Evolutionary conservation across 176 grass and related monocot genomes (phyloP).

Genomic region (Guadua angustifolia): DNA sequence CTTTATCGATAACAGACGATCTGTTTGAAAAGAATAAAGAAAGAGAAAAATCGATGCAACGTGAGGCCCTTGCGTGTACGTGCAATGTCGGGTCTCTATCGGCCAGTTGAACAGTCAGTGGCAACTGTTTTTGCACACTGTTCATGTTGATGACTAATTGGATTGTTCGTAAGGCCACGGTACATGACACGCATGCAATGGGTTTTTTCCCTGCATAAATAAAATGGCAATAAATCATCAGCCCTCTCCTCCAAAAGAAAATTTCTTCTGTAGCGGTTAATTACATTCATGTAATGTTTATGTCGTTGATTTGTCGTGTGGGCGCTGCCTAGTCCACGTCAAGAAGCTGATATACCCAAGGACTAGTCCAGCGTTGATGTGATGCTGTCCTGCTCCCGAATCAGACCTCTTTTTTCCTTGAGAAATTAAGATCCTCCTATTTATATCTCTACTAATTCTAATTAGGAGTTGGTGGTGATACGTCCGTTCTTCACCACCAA

Average conservation of each 20-base stretch:
- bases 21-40: neutral
- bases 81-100: conserved; percentile 38
- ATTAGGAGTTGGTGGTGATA: no score
- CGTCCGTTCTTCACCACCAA: no score
- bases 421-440: no score
- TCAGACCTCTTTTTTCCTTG: no score
- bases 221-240: neutral
- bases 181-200: neutral
- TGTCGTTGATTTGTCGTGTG: neutral
- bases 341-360: no score
- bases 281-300: neutral
- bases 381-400: no score
- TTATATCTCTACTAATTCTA: no score
- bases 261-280: no score
- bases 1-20: neutral
- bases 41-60: neutral
- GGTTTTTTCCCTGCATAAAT: neutral
- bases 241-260: neutral
- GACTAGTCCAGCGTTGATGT: no score
- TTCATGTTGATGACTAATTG: conserved; percentile 30
- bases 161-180: conserved; percentile 14
- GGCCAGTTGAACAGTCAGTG: conserved; percentile 14
- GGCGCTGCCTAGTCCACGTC: neutral
- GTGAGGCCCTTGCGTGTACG: neutral
- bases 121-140: conserved; percentile 11